Conservation (phyloP, 805 yeast species). For the Myxozyma neotropica region DNA sequence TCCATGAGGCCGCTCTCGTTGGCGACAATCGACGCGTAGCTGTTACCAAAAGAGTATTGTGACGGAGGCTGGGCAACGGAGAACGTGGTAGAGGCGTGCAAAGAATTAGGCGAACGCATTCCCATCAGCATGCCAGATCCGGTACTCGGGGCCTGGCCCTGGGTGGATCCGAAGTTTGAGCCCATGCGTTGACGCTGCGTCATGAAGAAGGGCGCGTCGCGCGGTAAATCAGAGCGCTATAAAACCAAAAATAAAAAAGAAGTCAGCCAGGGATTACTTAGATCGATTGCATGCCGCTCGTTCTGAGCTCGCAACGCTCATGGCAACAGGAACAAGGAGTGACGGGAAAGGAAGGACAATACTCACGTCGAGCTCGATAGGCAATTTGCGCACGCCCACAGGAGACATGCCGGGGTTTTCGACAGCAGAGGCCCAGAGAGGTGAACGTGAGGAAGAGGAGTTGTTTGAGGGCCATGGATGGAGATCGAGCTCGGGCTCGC, state of each 20-base stretch:
- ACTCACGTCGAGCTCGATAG: conserved; percentile 26
- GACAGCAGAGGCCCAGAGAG: conserved; percentile 24
- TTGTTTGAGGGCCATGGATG: conserved; percentile 28
- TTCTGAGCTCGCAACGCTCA: no score
- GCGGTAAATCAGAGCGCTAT: conserved; percentile 26
- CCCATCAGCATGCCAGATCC: conserved; percentile 16
- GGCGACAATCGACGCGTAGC: conserved; percentile 18
- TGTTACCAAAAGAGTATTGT: conserved; percentile 18
- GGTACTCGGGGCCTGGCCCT: not conserved
- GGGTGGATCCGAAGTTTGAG: conserved; percentile 24
- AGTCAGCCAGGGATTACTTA: no score
- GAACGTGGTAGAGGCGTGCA: conserved; percentile 3
- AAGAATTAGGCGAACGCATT: conserved; percentile 21
- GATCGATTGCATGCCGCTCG: no score
- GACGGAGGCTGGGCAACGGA: not conserved
- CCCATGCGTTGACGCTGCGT: conserved; percentile 19
- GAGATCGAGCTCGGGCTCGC: conserved; percentile 30
- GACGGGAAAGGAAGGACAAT: not conserved
- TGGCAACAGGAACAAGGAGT: not conserved
- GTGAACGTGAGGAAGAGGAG: conserved; percentile 33
- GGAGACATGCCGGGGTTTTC: conserved; percentile 23
- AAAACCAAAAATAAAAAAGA: not conserved
- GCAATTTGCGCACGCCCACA: conserved; percentile 26
- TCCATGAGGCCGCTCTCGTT: not conserved
- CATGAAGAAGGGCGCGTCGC: conserved; percentile 21